These are phyloP conservation scores for Mercurialis annua DNA, from an alignment of 345 rosid genomes.

Conservation along the genomic window DNA sequence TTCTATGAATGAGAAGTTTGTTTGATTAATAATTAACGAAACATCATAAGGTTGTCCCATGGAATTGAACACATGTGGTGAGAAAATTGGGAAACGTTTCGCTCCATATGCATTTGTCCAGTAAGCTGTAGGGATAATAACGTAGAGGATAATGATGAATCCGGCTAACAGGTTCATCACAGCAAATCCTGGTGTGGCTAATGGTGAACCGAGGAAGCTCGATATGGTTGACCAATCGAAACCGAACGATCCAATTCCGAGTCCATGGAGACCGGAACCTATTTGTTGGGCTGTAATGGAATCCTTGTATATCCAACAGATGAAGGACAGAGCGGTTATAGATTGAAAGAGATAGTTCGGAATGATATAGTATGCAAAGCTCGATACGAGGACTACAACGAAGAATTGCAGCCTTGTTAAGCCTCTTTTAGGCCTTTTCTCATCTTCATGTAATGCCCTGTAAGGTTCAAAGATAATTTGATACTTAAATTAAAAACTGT, in stretches of 20 bases:
- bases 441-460: conserved; percentile 53
- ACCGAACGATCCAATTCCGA: conserved; percentile 41
- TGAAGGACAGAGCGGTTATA: conserved; percentile 39
- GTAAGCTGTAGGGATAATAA: conserved; percentile 18
- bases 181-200: conserved; percentile 26
- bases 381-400: conserved; percentile 37
- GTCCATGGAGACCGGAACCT: conserved; percentile 39
- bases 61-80: conserved; percentile 33
- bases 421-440: conserved; percentile 41
- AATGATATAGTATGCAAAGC: conserved; percentile 48
- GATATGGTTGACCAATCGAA: conserved; percentile 43
- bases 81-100: conserved; percentile 45
- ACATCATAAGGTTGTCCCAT: conserved; percentile 35
- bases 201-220: conserved; percentile 40
- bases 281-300: conserved; percentile 44
- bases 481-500: too few relatives aligned
- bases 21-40: conserved; percentile 23
- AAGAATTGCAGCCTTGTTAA: conserved; percentile 51
- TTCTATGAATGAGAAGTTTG: conserved; percentile 31
- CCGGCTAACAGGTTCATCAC: conserved; percentile 11
- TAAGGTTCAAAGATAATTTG: background rate
- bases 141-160: conserved; percentile 18
- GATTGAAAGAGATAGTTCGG: conserved; percentile 47
- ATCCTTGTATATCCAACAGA: conserved; percentile 47
- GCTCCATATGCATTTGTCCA: conserved; percentile 39